Evolutionary conservation across 371 early-diverging fungal species (phyloP).

Genomic region (Haplosporangium sp.): DNA sequence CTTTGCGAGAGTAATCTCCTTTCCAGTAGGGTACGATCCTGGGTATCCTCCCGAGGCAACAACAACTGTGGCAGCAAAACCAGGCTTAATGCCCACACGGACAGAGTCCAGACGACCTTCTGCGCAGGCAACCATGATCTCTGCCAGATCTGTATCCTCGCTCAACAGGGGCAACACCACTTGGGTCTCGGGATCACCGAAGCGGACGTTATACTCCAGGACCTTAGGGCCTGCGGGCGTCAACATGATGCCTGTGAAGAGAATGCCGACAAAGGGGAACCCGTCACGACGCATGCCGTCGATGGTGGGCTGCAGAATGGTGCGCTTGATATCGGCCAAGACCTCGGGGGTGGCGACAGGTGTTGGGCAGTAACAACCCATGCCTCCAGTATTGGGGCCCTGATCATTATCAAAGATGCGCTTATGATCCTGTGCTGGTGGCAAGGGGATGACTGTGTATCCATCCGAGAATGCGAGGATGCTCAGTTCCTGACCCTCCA

Average conservation of each 20-base stretch:
- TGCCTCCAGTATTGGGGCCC: conserved; percentile 98
- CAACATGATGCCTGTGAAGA: conserved; percentile 97
- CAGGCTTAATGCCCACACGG: conserved; percentile 73
- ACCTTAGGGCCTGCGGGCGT: conserved; percentile 91
- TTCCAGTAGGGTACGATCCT: conserved; percentile 85
- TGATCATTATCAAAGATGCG: conserved; percentile 92
- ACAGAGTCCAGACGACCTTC: conserved; percentile 94
- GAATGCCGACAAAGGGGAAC: conserved; percentile 95
- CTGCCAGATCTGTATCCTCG: conserved; percentile 86
- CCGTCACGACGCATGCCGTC: conserved; percentile 97
- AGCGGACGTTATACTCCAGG: conserved; percentile 96
- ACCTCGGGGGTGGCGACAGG: conserved; percentile 88
- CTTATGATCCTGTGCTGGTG: conserved; percentile 98
- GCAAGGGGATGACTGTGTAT: conserved; percentile 88
- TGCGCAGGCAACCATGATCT: conserved; percentile 88
- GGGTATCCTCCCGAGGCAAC: conserved; percentile 95
- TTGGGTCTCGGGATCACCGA: conserved; percentile 98
- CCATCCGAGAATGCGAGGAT: conserved; percentile 96
- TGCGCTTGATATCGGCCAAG: conserved; percentile 76
- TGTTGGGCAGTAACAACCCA: conserved; percentile 98
- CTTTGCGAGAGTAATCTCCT: conserved; percentile 74
- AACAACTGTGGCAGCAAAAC: conserved; percentile 91
- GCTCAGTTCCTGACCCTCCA: conserved; percentile 93
- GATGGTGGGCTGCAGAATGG: conserved; percentile 90
- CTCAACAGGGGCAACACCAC: conserved; percentile 91